Percentiles rank a stretch among this genome's conserved stretches.
Evolutionary conservation across 1,284 basidiomycete species (phyloP).

Genomic region (Coriolopsis trogii): DNA sequence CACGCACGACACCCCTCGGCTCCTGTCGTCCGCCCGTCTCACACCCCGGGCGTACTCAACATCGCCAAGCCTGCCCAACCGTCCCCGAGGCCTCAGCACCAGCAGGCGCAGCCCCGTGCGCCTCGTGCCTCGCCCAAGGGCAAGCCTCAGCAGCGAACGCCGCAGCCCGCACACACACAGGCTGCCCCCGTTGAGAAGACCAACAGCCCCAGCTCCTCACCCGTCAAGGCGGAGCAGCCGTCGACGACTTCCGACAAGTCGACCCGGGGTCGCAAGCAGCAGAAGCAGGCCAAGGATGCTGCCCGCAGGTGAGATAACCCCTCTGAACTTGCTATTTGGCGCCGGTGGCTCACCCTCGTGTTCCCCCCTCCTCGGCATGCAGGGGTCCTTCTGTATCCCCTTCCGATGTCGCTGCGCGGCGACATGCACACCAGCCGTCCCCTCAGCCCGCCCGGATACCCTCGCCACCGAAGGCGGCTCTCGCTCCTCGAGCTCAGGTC

Average conservation of each 20-base stretch:
- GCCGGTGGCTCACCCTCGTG: slow-evolving; percentile 15
- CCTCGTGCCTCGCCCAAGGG: slow-evolving; percentile 34
- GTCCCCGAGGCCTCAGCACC: slow-evolving; percentile 38
- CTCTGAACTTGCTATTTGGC: slow-evolving; percentile 10
- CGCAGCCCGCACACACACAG: slow-evolving; percentile 29
- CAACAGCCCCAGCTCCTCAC: slow-evolving; percentile 26
- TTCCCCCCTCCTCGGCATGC: neutral
- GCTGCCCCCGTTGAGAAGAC: slow-evolving; percentile 36
- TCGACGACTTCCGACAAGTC: slow-evolving; percentile 32
- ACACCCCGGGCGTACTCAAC: slow-evolving; percentile 69
- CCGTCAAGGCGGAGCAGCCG: slow-evolving; percentile 22
- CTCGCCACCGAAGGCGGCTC: slow-evolving; percentile 65
- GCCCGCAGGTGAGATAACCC: slow-evolving; percentile 35
- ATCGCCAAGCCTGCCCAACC: slow-evolving; percentile 59
- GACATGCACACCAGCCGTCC: slow-evolving; percentile 58
- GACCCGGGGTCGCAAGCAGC: slow-evolving; percentile 36
- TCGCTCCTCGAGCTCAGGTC: slow-evolving; percentile 35
- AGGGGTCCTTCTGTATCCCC: slow-evolving; percentile 54
- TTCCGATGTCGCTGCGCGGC: slow-evolving; percentile 44
- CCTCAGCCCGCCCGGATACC: slow-evolving; percentile 48
- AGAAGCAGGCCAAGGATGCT: slow-evolving; percentile 36
- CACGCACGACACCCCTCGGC: slow-evolving; percentile 64
- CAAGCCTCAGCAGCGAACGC: slow-evolving; percentile 36
- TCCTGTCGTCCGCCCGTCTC: slow-evolving; percentile 68
- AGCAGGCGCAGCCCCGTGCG: slow-evolving; percentile 40